Evolutionary conservation across 371 early-diverging fungal genomes (phyloP), one percentile per base, ranked within the genome.

Genomic region (Zopfochytrium polystomum): DNA sequence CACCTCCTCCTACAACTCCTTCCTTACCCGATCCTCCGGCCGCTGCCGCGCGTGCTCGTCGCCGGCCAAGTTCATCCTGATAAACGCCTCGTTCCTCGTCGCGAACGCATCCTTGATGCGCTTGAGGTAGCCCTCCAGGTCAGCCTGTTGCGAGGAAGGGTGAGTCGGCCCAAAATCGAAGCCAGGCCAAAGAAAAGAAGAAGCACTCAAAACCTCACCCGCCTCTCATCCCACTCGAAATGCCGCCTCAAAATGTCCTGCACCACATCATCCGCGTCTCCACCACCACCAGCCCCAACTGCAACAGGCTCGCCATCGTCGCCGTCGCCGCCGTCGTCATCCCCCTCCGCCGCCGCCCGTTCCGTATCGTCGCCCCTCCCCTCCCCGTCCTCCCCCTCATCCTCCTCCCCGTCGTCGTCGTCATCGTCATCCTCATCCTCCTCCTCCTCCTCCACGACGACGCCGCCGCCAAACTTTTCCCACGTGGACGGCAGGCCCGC

Each of bases 191-290:
- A 23, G 43, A n/a, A 2, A 15, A 45, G 43, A 11, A 30, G 22
- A 15, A n/a, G 9, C 11, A 13, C 44, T 55, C 18, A 25, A 32
- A 15, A 15, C 13, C 57, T 15, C 3, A 57, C 57, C 27, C 57
- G 44, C 29, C 47, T 47, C n/a, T 44, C 9, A 20, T 57, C 57
- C 57, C 57, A 57, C n/a, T 57, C 46, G 26, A 46, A 44, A 20
- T 57, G 57, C 18, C 57, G 15, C 23, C 29, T 44, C 26, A 57
- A 26, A 30, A 57, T 57, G 32, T 57, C 57, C 18, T 45, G 18
- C 13, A 57, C 44, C 9, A 57, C 48, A n/a, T 46, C 57, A 18
- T 52, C 31, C n/a, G 18, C 23, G 11, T 30, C 13, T 52, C 31
- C 13, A 30, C n/a, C 31, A 1, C 18, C 20, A 3, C 23, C 48